Base-by-base conservation (phyloP, 768 basidiomycete genomes). In the Mycena indigotica region DNA sequence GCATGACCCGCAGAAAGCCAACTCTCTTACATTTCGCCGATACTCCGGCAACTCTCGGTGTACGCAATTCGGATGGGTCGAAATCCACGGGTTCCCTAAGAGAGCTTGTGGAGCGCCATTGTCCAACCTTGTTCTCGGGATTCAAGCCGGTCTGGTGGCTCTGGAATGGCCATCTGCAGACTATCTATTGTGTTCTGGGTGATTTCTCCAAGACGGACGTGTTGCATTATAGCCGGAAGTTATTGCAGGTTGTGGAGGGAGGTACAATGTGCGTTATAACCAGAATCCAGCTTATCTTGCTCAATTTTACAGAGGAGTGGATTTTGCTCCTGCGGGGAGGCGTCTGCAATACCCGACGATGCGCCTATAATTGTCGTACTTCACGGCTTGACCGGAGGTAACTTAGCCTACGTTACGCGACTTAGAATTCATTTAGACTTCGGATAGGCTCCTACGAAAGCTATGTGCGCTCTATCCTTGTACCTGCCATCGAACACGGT, bases 401-500 rank as follows among this genome's bases (percentile, higher is more conserved):
- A 16, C 12, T n/a, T n/a, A 12, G 28, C 17, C 28, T 57, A n/a
- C 45, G 50, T 1, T 51, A 46, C 30, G 50, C 52, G 52, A 25
- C 25, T 45, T 38, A 28, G 3, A 52, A 48, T 44, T 45, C 35
- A 45, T 48, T 52, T 5, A 28, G n/a, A n/a, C 44, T 19, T 23
- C n/a, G 29, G 6, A 13, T 58, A 93, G 91, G 92, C 35, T 93
- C 91, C 19, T 85, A 96, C 68, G 96, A 96, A 77, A 80, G 87
- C 19, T 98, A 97, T 67, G 91, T 97, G 41, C 80, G 93, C 60
- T 86, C 90, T 26, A 80, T 97, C 45, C 76, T 98, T 3, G 81
- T 83, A 50, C 87, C 84, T 57, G 88, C 87, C 15, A 88, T 86
- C 5, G 80, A 82, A 39, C 77, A 89, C 65, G 93, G 91, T n/a